phyloP scores from a whole-genome alignment of 352 stramenopile genomes.

The Pythium aquatile region DNA sequence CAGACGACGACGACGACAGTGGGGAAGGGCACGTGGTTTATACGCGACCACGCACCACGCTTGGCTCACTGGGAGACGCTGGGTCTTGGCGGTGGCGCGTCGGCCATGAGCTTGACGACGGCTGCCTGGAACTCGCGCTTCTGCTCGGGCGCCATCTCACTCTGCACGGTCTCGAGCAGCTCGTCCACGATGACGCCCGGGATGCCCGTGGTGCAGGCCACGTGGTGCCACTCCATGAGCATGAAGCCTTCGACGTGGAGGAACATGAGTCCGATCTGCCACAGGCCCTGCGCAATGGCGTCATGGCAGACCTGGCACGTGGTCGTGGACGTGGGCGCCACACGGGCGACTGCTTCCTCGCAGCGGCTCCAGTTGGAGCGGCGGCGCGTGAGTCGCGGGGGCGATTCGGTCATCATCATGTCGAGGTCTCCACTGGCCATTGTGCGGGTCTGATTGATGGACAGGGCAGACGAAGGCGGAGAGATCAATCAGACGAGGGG shows the following conservation, averaged over 20 bases:
- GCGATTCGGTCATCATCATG: constrained; percentile 44
- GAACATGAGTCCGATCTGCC: constrained; percentile 83
- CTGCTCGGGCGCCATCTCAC: constrained; percentile 55
- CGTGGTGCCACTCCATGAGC: constrained; percentile 86
- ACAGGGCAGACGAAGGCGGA: background rate
- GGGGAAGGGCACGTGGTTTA: background rate
- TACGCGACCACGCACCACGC: background rate
- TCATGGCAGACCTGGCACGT: constrained; percentile 74
- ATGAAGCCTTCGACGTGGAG: constrained; percentile 86
- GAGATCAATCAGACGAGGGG: background rate
- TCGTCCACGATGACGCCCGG: constrained; percentile 47
- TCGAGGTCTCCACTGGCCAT: constrained; percentile 21
- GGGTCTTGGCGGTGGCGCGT: constrained; percentile 8
- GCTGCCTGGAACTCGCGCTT: constrained; percentile 49
- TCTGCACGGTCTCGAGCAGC: constrained; percentile 59
- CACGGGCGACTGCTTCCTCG: constrained; percentile 72
- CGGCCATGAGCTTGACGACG: constrained; percentile 17
- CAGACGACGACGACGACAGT: background rate
- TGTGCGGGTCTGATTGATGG: background rate
- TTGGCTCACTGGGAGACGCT: constrained; percentile 19
- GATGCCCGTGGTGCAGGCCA: constrained; percentile 56
- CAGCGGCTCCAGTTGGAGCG: constrained; percentile 74
- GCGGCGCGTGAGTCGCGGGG: constrained; percentile 42
- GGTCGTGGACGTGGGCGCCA: constrained; percentile 70
- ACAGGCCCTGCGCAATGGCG: constrained; percentile 58